These are phyloP conservation scores for Inonotus obliquus DNA, from an alignment of 1,284 basidiomycete species.

Conservation along the genomic window DNA sequence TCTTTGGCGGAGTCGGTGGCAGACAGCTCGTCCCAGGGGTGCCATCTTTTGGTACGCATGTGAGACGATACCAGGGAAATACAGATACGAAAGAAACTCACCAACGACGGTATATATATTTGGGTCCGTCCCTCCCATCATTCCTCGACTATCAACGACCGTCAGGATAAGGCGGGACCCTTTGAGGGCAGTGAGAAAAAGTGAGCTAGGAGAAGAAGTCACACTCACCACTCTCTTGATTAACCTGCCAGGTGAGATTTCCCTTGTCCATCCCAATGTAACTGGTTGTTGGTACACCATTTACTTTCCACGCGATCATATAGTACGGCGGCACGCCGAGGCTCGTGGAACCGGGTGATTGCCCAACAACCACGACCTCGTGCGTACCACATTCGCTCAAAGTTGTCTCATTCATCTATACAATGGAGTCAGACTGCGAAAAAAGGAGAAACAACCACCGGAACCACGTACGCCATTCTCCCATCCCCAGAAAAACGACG, in stretches of 20 bases:
- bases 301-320: constrained; percentile 41
- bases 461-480: background rate
- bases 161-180: constrained; percentile 39
- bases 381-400: background rate
- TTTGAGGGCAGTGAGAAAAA: constrained; percentile 21
- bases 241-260: constrained; percentile 39
- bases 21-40: constrained; percentile 31
- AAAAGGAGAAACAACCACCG: background rate
- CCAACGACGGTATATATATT: constrained; percentile 33
- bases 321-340: constrained; percentile 41
- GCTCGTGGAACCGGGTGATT: background rate
- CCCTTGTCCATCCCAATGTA: constrained; percentile 35
- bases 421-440: background rate
- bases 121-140: constrained; percentile 36
- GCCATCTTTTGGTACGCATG: constrained; percentile 25
- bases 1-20: constrained; percentile 25
- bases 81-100: constrained; percentile 19
- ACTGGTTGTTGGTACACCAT: constrained; percentile 37
- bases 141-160: constrained; percentile 41
- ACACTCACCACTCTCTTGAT: constrained; percentile 36
- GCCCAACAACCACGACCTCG: background rate
- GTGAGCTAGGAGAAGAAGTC: background rate
- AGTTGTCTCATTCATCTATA: background rate
- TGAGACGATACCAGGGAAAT: constrained; percentile 10
- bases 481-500: background rate